These are phyloP conservation scores for Penicillium sp. DNA, from an alignment of 2,329 filamentous ascomycete genomes.

Conservation along the genomic window DNA sequence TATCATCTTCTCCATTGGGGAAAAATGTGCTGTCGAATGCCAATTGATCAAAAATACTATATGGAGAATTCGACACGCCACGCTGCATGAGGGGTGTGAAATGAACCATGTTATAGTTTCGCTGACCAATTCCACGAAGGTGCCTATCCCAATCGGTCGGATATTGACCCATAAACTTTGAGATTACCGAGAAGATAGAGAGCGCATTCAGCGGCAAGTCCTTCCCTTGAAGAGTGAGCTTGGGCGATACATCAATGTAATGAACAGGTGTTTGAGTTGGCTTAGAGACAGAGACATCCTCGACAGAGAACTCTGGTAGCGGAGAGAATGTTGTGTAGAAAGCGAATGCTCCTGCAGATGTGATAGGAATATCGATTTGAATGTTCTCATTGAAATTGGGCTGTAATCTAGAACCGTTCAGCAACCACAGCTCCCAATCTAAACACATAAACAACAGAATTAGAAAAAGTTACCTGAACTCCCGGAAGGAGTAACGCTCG, in stretches of 20 bases:
- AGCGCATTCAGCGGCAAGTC: constrained; percentile 80
- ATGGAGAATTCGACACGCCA: constrained; percentile 90
- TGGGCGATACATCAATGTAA: constrained; percentile 92
- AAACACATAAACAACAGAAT: background rate
- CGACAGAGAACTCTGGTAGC: constrained; percentile 71
- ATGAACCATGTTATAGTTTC: constrained; percentile 98
- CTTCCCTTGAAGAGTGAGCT: constrained; percentile 69
- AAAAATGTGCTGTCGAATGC: constrained; percentile 80
- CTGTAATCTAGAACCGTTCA: constrained; percentile 57
- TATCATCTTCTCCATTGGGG: constrained; percentile 78
- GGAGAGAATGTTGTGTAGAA: constrained; percentile 93
- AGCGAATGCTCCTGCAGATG: constrained; percentile 80
- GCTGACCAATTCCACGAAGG: constrained; percentile 78
- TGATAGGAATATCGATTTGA: constrained; percentile 83
- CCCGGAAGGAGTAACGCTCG: constrained; percentile 72
- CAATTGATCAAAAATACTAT: constrained; percentile 92
- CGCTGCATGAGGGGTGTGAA: constrained; percentile 91
- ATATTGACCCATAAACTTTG: constrained; percentile 96
- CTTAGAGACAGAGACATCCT: constrained; percentile 50
- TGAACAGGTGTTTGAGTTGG: constrained; percentile 71
- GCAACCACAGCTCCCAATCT: constrained; percentile 16
- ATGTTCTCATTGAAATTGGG: constrained; percentile 92
- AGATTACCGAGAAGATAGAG: constrained; percentile 89
- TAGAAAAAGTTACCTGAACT: constrained; percentile 71
- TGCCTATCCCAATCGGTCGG: constrained; percentile 88